These are phyloP conservation scores for Peronospora belbahrii DNA, from an alignment of 352 stramenopile genomes.

Conservation along the genomic window DNA sequence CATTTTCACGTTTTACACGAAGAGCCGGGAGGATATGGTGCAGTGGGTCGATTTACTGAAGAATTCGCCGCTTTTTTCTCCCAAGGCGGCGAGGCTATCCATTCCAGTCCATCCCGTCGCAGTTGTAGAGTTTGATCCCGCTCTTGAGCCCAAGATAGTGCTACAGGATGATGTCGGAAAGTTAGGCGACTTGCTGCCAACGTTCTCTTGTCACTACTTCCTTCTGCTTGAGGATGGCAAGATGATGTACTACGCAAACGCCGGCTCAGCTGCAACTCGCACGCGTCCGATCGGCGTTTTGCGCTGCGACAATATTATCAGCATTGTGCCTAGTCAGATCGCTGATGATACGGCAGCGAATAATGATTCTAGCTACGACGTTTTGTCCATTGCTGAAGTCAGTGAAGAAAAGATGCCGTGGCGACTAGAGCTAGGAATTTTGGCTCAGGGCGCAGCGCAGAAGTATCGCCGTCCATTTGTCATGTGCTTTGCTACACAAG, in stretches of 20 bases:
- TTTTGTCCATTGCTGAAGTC: conserved; percentile 15
- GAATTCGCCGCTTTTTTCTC: conserved; percentile 73
- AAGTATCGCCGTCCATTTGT: conserved; percentile 75
- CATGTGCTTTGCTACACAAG: conserved; percentile 65
- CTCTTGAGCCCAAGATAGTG: conserved; percentile 61
- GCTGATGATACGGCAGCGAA: conserved; percentile 21
- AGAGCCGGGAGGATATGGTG: conserved; percentile 64
- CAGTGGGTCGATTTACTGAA: conserved; percentile 86
- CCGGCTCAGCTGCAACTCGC: conserved; percentile 41
- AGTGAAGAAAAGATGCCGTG: conserved; percentile 64
- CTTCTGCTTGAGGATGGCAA: conserved; percentile 75
- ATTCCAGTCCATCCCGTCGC: conserved; percentile 78
- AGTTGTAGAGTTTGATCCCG: conserved; percentile 63
- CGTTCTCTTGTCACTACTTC: conserved; percentile 60
- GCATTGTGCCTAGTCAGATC: conserved; percentile 63
- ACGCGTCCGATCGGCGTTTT: conserved; percentile 69
- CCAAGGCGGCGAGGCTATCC: conserved; percentile 43
- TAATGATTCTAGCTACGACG: conserved; percentile 7
- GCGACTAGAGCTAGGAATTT: conserved; percentile 62
- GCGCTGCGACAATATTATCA: conserved; percentile 76
- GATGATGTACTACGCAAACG: conserved; percentile 70
- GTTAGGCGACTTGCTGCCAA: conserved; percentile 62
- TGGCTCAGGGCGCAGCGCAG: conserved; percentile 43
- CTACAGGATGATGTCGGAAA: conserved; percentile 69
- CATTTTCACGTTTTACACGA: conserved; percentile 85